phyloP scores from a whole-genome alignment of 352 stramenopile genomes.

The Phytophthora cactorum region DNA sequence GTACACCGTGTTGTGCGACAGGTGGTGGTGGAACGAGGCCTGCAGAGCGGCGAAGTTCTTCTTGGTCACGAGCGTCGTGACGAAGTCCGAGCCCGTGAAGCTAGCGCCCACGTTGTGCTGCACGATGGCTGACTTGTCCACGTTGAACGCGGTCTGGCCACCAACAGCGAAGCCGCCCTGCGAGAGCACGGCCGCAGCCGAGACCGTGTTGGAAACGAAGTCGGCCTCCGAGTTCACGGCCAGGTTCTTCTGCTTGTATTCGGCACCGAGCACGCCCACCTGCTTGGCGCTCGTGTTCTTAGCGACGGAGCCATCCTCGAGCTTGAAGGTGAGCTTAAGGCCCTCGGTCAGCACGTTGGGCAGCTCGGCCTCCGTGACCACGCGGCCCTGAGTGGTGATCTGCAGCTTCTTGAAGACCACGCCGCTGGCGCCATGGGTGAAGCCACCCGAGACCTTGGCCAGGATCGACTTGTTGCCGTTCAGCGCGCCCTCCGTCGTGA shows the following conservation, averaged over 20 bases:
- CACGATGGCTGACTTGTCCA: constrained; percentile 79
- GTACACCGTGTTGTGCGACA: constrained; percentile 80
- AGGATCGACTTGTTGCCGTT: constrained; percentile 86
- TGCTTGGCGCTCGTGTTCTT: constrained; percentile 78
- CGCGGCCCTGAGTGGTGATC: constrained; percentile 79
- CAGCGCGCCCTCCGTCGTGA: constrained; percentile 79
- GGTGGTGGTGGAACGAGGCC: constrained; percentile 84
- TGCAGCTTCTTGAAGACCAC: constrained; percentile 90
- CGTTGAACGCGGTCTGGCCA: constrained; percentile 79
- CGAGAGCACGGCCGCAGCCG: constrained; percentile 54
- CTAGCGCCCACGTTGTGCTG: constrained; percentile 83
- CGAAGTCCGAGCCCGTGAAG: constrained; percentile 72
- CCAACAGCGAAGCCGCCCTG: constrained; percentile 75
- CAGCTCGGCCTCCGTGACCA: constrained; percentile 80
- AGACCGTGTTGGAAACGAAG: constrained; percentile 77
- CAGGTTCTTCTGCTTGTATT: constrained; percentile 83
- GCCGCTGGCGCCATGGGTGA: constrained; percentile 69
- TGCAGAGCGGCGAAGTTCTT: constrained; percentile 85
- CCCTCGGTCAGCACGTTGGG: constrained; percentile 79
- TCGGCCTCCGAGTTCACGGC: constrained; percentile 78
- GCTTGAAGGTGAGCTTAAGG: constrained; percentile 85
- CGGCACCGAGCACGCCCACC: constrained; percentile 73
- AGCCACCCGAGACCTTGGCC: constrained; percentile 80
- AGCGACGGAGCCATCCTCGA: constrained; percentile 80
- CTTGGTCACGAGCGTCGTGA: constrained; percentile 76